Percentiles rank a stretch among this genome's conserved stretches.
These are phyloP conservation scores for Rhodotorula diobovata DNA, from an alignment of 768 basidiomycete genomes.

Conservation along the genomic window DNA sequence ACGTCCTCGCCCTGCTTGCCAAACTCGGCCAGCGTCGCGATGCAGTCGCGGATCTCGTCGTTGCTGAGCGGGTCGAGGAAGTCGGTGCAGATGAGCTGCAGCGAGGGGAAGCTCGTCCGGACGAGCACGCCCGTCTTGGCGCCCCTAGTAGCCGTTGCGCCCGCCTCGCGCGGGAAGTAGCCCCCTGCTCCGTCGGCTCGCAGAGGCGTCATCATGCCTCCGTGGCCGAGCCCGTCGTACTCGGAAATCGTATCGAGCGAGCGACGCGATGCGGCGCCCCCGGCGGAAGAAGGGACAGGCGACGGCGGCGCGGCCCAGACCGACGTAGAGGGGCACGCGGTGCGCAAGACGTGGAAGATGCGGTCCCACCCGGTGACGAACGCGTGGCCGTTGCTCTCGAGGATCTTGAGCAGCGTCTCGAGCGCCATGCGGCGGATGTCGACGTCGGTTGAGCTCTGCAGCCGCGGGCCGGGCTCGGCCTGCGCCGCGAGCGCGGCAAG, in stretches of 20 bases:
- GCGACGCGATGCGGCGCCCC: not conserved
- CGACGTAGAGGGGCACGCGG: slow-evolving; percentile 66
- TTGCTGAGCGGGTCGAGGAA: slow-evolving; percentile 75
- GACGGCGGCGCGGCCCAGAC: slow-evolving; percentile 16
- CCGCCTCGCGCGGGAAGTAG: slow-evolving; percentile 3
- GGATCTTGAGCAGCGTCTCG: slow-evolving; percentile 80
- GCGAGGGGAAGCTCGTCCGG: slow-evolving; percentile 87
- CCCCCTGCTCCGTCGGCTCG: not conserved
- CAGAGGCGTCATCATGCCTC: slow-evolving; percentile 12
- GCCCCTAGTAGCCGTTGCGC: not conserved
- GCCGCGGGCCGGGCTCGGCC: slow-evolving; percentile 54
- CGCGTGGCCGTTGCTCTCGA: slow-evolving; percentile 87
- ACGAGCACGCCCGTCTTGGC: slow-evolving; percentile 56
- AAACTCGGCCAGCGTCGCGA: slow-evolving; percentile 83
- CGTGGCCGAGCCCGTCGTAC: slow-evolving; percentile 11
- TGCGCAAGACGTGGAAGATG: slow-evolving; percentile 85
- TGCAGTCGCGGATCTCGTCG: slow-evolving; percentile 77
- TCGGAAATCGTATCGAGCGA: slow-evolving; percentile 36
- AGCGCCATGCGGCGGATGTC: slow-evolving; percentile 83
- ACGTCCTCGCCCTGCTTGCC: slow-evolving; percentile 82
- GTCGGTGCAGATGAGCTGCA: slow-evolving; percentile 85
- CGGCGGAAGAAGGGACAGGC: not conserved
- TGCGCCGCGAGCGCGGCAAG: slow-evolving; percentile 80
- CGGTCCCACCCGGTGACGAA: slow-evolving; percentile 87
- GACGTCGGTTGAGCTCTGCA: slow-evolving; percentile 54